Percentiles rank a stretch among this genome's conserved stretches.
Evolutionary conservation across 768 basidiomycete genomes (phyloP).

Genomic region (Erythrobasidium yunnanense): DNA sequence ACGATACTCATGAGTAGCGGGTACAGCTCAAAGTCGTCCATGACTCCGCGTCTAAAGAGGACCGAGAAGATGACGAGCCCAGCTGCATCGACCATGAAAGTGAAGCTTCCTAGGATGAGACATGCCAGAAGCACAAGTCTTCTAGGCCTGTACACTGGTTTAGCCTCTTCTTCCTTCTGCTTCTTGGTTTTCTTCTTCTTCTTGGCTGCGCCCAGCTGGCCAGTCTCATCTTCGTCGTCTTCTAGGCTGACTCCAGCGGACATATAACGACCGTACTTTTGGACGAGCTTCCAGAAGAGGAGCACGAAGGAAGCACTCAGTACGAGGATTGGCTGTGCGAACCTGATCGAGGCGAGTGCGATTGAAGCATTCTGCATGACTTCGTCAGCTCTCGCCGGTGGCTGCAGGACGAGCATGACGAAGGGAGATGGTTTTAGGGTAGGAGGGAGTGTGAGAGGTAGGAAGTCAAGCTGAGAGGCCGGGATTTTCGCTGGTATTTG

Average conservation of each 20-base stretch:
- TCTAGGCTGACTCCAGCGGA: constrained; percentile 43
- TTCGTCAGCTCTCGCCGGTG: no score
- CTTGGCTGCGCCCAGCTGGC: background rate
- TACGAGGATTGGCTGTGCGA: no score
- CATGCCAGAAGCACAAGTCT: background rate
- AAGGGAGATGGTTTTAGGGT: no score
- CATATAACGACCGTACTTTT: no score
- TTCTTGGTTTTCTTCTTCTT: background rate
- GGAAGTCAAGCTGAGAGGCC: no score
- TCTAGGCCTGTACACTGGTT: background rate
- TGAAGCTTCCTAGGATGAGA: background rate
- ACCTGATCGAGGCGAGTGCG: no score
- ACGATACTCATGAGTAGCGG: background rate
- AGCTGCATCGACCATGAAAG: background rate
- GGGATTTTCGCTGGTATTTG: no score
- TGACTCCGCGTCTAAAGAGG: background rate
- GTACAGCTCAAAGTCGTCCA: background rate
- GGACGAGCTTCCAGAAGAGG: no score
- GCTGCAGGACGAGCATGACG: no score
- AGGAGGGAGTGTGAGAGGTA: no score
- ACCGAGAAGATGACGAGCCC: background rate
- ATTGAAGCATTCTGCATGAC: no score
- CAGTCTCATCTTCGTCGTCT: background rate
- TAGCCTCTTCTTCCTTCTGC: background rate
- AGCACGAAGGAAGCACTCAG: no score